Base-by-base conservation (phyloP, 768 basidiomycete species). In the Strobilomyces echinocephalus region DNA sequence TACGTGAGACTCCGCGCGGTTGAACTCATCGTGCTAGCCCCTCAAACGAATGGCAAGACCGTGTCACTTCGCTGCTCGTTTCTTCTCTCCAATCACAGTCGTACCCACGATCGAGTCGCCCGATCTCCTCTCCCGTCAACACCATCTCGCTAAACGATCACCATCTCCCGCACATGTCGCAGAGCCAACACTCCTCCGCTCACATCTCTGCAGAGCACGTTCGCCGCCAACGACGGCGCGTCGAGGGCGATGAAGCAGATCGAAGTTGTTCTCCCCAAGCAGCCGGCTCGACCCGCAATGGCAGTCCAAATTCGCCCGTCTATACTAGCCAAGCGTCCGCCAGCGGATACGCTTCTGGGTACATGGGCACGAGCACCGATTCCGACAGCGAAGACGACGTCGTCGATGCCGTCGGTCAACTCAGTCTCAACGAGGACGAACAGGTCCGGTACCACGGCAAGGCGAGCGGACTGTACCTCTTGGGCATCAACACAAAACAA, bases 401-500 rank as follows among this genome's bases (percentile, higher is more conserved):
- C 4, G 76, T 79, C 31, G 83, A 84, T 53, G 91, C 89, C 28
- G 79, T 93, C 5, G 92, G 92, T 3, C 91, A 94, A 70, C 74
- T 95, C 54, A 89, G 87, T 57, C 63, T 95, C 60, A 92, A 95
- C 62, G 92, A 95, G 72, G 88, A 93, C 50, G 79, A 83, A 52
- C 84, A 94, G 66, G 83, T 95, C 12, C 74, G 92, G 35, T 94
- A 86, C 68, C 92, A 95, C 62, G 91, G 91, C 28, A 89, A 90
- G 68, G 86, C 81, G 5, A 89, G 87, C 54, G 90, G 91, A 2
- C 69, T 93, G 57, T 83, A 93, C 67, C 74, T 93, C 52, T 69
- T 92, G 44, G 82, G 82, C 15, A 73, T 73, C 59, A 79, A 80
- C 54, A 81, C 82, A 46, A 76, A 83, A 41, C 67, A 76, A 49